A percentile compares a stretch with the other conserved stretches of the same genome.
Conservation (phyloP, 73 alveolate species). For the Uronychia binucleata region DNA sequence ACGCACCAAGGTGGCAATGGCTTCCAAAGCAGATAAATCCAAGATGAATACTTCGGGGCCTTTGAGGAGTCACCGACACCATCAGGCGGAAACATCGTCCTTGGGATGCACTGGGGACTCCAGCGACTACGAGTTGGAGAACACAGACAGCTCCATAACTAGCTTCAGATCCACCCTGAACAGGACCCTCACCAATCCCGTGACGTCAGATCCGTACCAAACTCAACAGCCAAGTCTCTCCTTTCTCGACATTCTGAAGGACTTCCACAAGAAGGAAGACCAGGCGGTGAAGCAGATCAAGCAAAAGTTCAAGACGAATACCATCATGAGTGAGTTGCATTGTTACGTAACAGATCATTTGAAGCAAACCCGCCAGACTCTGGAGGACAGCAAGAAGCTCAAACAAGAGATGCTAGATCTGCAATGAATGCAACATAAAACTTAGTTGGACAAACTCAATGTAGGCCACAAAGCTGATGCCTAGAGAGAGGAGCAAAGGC, state of each 20-base stretch:
- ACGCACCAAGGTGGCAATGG: too few relatives aligned
- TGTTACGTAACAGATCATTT: neutral
- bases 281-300: neutral
- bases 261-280: neutral
- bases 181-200: too few relatives aligned
- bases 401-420: neutral
- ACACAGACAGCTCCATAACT: too few relatives aligned
- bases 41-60: too few relatives aligned
- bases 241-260: neutral
- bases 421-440: neutral
- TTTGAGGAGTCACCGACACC: too few relatives aligned
- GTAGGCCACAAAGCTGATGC: neutral
- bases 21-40: too few relatives aligned
- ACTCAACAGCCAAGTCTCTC: neutral
- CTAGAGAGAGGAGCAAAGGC: neutral
- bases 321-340: neutral
- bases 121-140: neutral
- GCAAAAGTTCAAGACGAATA: neutral
- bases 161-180: too few relatives aligned
- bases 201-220: too few relatives aligned
- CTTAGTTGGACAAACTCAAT: neutral
- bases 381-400: neutral
- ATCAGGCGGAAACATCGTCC: too few relatives aligned
- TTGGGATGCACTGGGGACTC: neutral
- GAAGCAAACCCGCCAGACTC: neutral